phyloP scores from a whole-genome alignment of 2,329 filamentous ascomycete genomes.

The Colletotrichum scovillei region DNA sequence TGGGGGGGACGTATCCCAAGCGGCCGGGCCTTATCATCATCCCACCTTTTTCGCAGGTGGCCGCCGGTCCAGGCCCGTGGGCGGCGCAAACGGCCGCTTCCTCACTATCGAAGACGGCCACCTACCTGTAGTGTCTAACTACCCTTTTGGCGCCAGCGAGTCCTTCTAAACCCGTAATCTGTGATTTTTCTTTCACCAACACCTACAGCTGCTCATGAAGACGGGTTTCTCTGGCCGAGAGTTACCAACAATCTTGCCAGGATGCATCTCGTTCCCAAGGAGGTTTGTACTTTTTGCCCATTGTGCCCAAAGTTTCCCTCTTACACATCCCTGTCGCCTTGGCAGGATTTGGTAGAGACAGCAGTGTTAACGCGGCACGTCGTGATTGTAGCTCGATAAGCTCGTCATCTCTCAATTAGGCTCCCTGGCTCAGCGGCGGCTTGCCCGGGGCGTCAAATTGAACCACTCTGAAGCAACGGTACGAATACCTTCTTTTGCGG shows the following conservation, averaged over 20 bases:
- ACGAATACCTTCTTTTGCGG: conserved; percentile 37
- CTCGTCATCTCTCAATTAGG: conserved; percentile 92
- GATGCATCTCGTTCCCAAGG: conserved; percentile 62
- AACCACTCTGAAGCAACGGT: conserved; percentile 93
- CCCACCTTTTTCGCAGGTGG: conserved; percentile 27
- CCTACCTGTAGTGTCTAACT: neutral
- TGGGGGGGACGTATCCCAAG: neutral
- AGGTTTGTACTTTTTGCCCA: conserved; percentile 49
- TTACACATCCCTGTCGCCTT: conserved; percentile 35
- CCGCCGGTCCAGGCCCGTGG: conserved; percentile 34
- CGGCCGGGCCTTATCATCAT: conserved; percentile 31
- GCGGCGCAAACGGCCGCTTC: conserved; percentile 11
- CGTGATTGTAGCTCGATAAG: conserved; percentile 82
- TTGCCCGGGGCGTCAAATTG: conserved; percentile 87
- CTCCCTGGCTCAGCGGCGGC: conserved; percentile 84
- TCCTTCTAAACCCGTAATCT: neutral
- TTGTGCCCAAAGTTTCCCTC: conserved; percentile 6
- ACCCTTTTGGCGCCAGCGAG: neutral
- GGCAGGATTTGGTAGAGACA: conserved; percentile 3
- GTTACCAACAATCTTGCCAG: conserved; percentile 14
- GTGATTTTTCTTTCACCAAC: neutral
- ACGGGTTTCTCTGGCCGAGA: neutral
- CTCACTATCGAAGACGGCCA: conserved; percentile 15
- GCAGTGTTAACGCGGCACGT: conserved; percentile 33
- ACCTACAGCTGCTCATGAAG: neutral